A percentile compares a stretch with the other conserved stretches of the same genome.
Evolutionary conservation across 2,329 filamentous ascomycete species (phyloP).

Genomic region (Cladosporium sp.): DNA sequence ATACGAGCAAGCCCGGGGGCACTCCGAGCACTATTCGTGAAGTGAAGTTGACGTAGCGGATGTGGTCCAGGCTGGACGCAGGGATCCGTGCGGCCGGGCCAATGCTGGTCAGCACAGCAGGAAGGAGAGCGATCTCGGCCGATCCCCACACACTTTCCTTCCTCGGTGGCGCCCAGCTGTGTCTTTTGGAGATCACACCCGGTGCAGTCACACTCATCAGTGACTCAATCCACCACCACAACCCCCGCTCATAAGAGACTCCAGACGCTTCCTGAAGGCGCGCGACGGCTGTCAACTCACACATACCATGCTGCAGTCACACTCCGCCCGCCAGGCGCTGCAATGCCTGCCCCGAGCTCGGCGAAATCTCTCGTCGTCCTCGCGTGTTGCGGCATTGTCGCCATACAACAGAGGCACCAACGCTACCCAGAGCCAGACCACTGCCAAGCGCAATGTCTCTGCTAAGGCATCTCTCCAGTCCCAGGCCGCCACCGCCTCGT

Average conservation of each 20-base stretch:
- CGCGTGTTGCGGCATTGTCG: slow-evolving; percentile 39
- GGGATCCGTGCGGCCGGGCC: background rate
- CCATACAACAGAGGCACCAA: slow-evolving; percentile 34
- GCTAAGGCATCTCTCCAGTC: slow-evolving; percentile 42
- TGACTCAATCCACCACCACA: slow-evolving; percentile 6
- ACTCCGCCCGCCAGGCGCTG: slow-evolving; percentile 33
- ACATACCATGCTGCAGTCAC: slow-evolving; percentile 28
- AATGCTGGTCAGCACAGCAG: too few relatives aligned
- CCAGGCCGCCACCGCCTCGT: slow-evolving; percentile 38
- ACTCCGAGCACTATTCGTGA: background rate
- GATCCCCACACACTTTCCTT: background rate
- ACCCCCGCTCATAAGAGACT: background rate
- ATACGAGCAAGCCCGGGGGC: too few relatives aligned
- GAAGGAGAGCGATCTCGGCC: background rate
- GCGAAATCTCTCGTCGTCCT: slow-evolving; percentile 39
- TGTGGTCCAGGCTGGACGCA: background rate
- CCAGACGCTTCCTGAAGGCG: slow-evolving; percentile 3
- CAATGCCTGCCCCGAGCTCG: slow-evolving; percentile 38
- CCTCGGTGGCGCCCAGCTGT: background rate
- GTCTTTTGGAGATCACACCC: background rate
- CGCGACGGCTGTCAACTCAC: background rate
- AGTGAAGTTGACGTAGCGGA: background rate
- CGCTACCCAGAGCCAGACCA: slow-evolving; percentile 20
- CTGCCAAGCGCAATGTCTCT: slow-evolving; percentile 31
- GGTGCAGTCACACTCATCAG: background rate